Evolutionary conservation across 257 asterid genomes (phyloP).

Genomic region (Ballota nigra): DNA sequence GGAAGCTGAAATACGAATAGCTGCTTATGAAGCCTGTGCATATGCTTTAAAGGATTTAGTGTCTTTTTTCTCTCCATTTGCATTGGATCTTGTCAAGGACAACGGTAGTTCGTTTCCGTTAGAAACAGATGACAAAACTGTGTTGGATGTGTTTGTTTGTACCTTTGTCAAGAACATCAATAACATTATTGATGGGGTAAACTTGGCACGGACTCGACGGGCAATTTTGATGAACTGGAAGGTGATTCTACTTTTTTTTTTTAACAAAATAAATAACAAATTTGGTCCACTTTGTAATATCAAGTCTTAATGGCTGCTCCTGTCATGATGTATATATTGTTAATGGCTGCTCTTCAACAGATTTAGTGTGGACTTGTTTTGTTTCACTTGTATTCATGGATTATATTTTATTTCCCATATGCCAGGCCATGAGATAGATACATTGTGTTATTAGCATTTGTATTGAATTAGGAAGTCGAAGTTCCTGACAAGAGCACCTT

Average conservation of each 20-base stretch:
- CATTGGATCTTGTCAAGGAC: conserved; percentile 45
- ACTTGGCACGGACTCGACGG: conserved; percentile 65
- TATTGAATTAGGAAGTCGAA: background rate
- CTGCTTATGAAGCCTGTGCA: conserved; percentile 78
- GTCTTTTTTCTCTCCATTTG: conserved; percentile 44
- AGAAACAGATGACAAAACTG: conserved; percentile 37
- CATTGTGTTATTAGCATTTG: conserved; percentile 9
- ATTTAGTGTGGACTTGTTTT: background rate
- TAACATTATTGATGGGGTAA: conserved; percentile 56
- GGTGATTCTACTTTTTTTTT: conserved; percentile 39
- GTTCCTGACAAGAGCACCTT: conserved; percentile 6
- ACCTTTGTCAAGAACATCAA: conserved; percentile 58
- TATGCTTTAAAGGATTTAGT: conserved; percentile 54
- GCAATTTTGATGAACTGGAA: conserved; percentile 85
- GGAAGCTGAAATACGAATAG: conserved; percentile 73
- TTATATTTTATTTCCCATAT: background rate
- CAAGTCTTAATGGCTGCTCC: background rate
- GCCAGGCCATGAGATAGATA: background rate
- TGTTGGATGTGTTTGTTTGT: conserved; percentile 55
- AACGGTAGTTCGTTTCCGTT: conserved; percentile 30
- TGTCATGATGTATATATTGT: background rate
- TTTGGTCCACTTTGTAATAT: conserved; percentile 18
- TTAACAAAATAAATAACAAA: background rate
- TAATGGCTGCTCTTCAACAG: background rate
- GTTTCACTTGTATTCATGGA: background rate